Conservation (phyloP, 164 flowering plant species). For the Nymphaea thermarum region DNA sequence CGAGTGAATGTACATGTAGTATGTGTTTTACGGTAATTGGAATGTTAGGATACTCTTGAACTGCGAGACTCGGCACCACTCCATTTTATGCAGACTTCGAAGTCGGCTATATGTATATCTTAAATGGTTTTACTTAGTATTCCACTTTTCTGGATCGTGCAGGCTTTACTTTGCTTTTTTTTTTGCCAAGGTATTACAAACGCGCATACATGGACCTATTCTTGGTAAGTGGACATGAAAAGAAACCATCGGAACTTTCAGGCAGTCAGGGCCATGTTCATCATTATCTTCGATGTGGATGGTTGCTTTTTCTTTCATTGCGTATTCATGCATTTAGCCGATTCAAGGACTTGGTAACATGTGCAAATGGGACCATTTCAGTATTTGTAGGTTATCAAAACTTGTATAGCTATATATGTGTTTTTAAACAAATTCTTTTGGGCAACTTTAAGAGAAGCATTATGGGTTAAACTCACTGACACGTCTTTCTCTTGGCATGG, state of each 20-base stretch:
- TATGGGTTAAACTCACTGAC: no score
- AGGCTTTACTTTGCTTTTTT: background rate
- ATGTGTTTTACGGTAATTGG: no score
- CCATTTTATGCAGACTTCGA: no score
- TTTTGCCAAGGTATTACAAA: slow-evolving; percentile 50
- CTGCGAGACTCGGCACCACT: no score
- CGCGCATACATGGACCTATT: slow-evolving; percentile 62
- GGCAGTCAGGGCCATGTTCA: slow-evolving; percentile 21
- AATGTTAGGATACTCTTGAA: no score
- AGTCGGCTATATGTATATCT: no score
- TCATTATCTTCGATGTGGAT: slow-evolving; percentile 80
- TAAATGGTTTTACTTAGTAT: background rate
- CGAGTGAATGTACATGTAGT: no score
- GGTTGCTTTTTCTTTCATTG: slow-evolving; percentile 89
- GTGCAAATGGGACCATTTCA: slow-evolving; percentile 80
- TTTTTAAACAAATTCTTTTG: no score
- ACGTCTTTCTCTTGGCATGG: background rate
- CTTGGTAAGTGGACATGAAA: slow-evolving; percentile 25
- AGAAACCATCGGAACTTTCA: slow-evolving; percentile 17
- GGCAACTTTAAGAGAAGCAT: no score
- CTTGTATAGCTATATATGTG: no score
- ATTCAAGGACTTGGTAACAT: slow-evolving; percentile 84
- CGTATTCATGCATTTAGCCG: slow-evolving; percentile 81
- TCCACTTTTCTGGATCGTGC: background rate
- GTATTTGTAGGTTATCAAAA: slow-evolving; percentile 52